A percentile compares a stretch with the other conserved stretches of the same genome.
Evolutionary conservation across 768 basidiomycete species (phyloP).

Genomic region (Suillus sp.): DNA sequence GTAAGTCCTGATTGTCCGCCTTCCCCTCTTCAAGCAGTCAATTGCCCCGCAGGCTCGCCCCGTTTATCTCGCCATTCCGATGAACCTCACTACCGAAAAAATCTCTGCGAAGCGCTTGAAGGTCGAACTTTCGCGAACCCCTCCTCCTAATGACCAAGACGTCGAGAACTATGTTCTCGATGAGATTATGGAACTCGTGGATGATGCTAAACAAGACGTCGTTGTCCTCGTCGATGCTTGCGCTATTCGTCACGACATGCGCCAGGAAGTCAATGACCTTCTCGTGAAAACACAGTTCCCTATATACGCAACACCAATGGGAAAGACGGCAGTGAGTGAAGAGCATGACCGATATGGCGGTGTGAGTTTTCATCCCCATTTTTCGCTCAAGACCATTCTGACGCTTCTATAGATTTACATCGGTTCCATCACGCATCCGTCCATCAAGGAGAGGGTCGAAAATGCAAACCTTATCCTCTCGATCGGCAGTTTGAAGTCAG

Average conservation of each 20-base stretch:
- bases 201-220: constrained; percentile 59
- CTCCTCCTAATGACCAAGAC: constrained; percentile 54
- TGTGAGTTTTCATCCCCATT: constrained; percentile 43
- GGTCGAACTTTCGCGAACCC: constrained; percentile 53
- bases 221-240: constrained; percentile 84
- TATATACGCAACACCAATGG: constrained; percentile 79
- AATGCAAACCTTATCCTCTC: constrained; percentile 73
- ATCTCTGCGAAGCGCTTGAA: constrained; percentile 66
- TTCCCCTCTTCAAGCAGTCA: not conserved
- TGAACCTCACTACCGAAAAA: constrained; percentile 71
- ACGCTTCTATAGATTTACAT: constrained; percentile 62
- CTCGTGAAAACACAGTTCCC: constrained; percentile 66
- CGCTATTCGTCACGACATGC: constrained; percentile 68
- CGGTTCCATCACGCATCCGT: constrained; percentile 67
- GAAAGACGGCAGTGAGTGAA: constrained; percentile 77
- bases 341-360: constrained; percentile 75
- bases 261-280: constrained; percentile 63
- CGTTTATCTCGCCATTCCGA: constrained; percentile 85
- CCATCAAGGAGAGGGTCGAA: constrained; percentile 73
- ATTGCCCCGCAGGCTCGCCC: constrained; percentile 66
- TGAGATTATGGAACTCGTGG: constrained; percentile 66
- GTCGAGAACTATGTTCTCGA: constrained; percentile 72
- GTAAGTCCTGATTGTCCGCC: constrained; percentile 30
- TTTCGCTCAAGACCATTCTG: constrained; percentile 9
- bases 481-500: constrained; percentile 67